These are phyloP conservation scores for Phaseolus lunatus DNA, from an alignment of 306 rosid species.

Conservation along the genomic window DNA sequence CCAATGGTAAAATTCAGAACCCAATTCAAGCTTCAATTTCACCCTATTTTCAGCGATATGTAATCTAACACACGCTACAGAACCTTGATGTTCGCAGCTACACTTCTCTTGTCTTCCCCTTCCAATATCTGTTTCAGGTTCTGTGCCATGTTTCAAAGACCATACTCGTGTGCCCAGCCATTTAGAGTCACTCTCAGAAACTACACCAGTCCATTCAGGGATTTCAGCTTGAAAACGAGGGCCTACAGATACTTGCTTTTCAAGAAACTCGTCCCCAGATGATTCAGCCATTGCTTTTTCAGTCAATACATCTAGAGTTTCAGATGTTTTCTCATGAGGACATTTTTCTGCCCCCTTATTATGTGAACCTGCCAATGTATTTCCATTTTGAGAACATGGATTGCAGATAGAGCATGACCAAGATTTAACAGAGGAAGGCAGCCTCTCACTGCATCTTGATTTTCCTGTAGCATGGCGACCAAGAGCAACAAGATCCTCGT, in stretches of 20 bases:
- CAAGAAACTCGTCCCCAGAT: slow-evolving; percentile 37
- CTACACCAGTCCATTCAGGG: slow-evolving; percentile 76
- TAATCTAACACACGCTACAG: slow-evolving; percentile 80
- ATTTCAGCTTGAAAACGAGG: slow-evolving; percentile 70
- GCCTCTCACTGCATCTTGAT: slow-evolving; percentile 67
- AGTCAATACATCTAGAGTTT: slow-evolving; percentile 31
- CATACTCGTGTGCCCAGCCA: slow-evolving; percentile 78
- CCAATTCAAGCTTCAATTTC: slow-evolving; percentile 77
- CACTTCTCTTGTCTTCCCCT: slow-evolving; percentile 66
- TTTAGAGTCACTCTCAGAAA: slow-evolving; percentile 70
- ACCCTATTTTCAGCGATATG: slow-evolving; percentile 83
- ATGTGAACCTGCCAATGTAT: slow-evolving; percentile 38
- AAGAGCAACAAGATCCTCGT: slow-evolving; percentile 60
- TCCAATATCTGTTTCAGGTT: slow-evolving; percentile 45
- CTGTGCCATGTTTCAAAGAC: slow-evolving; percentile 53
- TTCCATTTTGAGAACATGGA: slow-evolving; percentile 49
- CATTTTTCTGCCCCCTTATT: slow-evolving; percentile 45
- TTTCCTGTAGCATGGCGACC: slow-evolving; percentile 51
- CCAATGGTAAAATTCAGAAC: slow-evolving; percentile 71
- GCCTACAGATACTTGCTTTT: slow-evolving; percentile 62
- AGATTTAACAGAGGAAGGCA: slow-evolving; percentile 47
- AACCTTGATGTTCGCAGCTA: slow-evolving; percentile 63
- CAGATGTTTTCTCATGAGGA: slow-evolving; percentile 43
- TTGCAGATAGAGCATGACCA: slow-evolving; percentile 60
- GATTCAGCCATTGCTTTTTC: slow-evolving; percentile 4